phyloP scores from a whole-genome alignment of 164 flowering plant genomes.

The Liriodendron chinense region DNA sequence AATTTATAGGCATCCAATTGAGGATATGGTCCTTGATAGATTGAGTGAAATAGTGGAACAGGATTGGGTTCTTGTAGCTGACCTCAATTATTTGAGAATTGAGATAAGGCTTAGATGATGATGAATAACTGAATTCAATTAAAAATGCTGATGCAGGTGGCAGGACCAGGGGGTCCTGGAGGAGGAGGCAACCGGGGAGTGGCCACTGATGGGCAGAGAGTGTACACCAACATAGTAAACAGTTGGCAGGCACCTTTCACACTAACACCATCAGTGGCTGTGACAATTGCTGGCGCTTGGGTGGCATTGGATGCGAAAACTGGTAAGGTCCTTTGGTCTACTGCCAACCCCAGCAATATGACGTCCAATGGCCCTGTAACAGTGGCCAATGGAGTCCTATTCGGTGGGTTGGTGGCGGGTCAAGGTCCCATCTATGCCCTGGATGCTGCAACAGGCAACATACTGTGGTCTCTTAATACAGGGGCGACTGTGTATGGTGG shows the following conservation, averaged over 20 bases:
- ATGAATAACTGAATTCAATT: no score
- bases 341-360: slow-evolving; percentile 40
- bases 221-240: slow-evolving; percentile 47
- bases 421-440: slow-evolving; percentile 44
- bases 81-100: no score
- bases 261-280: slow-evolving; percentile 36
- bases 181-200: slow-evolving; percentile 63
- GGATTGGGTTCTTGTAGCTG: no score
- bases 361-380: slow-evolving; percentile 38
- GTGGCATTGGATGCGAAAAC: slow-evolving; percentile 46
- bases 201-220: slow-evolving; percentile 39
- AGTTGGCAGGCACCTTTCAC: slow-evolving; percentile 20
- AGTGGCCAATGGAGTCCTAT: slow-evolving; percentile 41
- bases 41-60: no score
- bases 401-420: slow-evolving; percentile 39
- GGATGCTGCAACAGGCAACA: slow-evolving; percentile 37
- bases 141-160: slow-evolving; percentile 22
- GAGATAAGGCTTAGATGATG: no score
- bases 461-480: slow-evolving; percentile 40
- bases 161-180: slow-evolving; percentile 43
- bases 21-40: no score
- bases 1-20: no score
- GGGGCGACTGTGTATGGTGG: slow-evolving; percentile 58
- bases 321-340: slow-evolving; percentile 44
- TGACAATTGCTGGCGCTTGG: slow-evolving; percentile 51